Evolutionary conservation across 78 protist genomes (phyloP), one percentile per base, ranked within the genome.

Genomic region (Cavenderia fasciculata): DNA sequence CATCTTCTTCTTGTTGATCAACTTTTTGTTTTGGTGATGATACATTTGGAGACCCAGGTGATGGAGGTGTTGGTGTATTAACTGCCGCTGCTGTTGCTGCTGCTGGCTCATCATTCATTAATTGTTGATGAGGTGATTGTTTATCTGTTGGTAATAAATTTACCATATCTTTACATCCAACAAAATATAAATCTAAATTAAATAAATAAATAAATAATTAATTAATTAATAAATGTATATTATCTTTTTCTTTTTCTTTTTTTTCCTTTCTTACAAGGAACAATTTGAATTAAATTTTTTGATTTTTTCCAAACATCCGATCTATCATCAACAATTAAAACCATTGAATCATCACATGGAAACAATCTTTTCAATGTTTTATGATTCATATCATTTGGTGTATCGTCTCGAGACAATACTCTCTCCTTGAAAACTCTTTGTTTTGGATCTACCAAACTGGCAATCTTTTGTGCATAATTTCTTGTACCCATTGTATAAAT

Each of bases 311-410:
- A 69, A 38, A 86, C 92, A 52, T 86, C 92, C 23, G 79, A 73
- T 29, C 92, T 31, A 41, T 86, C 92, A 59, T 86, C 92, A 11
- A 86, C 92, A 18, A 86, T 86, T 16, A 86, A 40, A 23, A 86
- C 92, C 92, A 86, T 86, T n/a, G 86, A 61, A 59, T 86, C 92
- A 33, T 86, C 92, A 59, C 92, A 86, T 0, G 92, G 92, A 46
- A 86, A 86, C 14, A 86, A 31, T 63, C 84, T 44, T 44, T 72
- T 68, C 19, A 86, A 49, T n/a, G 79, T 49, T 72, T 86, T 86
- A 31, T 71, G 63, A 27, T 40, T 71, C 34, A 68, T 49, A 18
- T 74, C 84, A 23, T 16, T 41, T n/a, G n/a, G n/a, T 25, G 69
- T 54, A 40, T 68, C 79, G 40, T 61, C 79, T 86, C 79, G 59